phyloP scores from a whole-genome alignment of 345 rosid species.

The Dimocarpus longan region DNA sequence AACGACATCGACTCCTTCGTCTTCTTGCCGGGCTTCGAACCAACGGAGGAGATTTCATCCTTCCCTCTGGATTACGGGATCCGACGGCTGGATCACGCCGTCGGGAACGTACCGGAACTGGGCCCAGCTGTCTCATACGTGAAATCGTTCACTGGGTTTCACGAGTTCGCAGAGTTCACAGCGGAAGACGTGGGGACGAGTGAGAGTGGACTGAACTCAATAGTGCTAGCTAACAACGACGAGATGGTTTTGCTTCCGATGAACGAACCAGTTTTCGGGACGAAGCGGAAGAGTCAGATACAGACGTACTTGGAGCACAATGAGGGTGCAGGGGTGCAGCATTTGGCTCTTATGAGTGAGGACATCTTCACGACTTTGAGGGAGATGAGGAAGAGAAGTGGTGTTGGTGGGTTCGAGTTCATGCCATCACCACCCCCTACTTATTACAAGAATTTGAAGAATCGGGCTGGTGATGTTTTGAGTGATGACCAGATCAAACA shows the following conservation, averaged over 20 bases:
- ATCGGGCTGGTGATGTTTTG: conserved; percentile 71
- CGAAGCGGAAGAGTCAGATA: conserved; percentile 92
- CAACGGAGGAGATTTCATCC: conserved; percentile 48
- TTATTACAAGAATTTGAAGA: conserved; percentile 73
- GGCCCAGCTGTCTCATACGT: conserved; percentile 64
- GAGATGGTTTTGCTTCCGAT: conserved; percentile 79
- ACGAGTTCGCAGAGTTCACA: conserved; percentile 90
- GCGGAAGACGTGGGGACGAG: conserved; percentile 91
- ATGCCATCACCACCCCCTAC: conserved; percentile 96
- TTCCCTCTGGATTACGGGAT: conserved; percentile 77
- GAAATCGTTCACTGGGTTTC: conserved; percentile 77
- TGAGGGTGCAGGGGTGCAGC: conserved; percentile 91
- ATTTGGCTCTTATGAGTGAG: conserved; percentile 70
- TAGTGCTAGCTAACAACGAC: conserved; percentile 74
- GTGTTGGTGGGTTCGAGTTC: conserved; percentile 86
- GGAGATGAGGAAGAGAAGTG: conserved; percentile 82
- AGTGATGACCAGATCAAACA: conserved; percentile 79
- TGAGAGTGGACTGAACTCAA: conserved; percentile 86
- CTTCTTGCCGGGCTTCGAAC: conserved; percentile 71
- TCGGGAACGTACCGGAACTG: conserved; percentile 84
- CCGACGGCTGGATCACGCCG: conserved; percentile 81
- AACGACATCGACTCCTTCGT: neutral
- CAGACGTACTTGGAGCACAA: conserved; percentile 92
- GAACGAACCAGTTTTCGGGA: conserved; percentile 92
- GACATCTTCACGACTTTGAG: conserved; percentile 78